Conservation (phyloP, 192 early-diverging fungal genomes). For the Gigaspora rosea region DNA sequence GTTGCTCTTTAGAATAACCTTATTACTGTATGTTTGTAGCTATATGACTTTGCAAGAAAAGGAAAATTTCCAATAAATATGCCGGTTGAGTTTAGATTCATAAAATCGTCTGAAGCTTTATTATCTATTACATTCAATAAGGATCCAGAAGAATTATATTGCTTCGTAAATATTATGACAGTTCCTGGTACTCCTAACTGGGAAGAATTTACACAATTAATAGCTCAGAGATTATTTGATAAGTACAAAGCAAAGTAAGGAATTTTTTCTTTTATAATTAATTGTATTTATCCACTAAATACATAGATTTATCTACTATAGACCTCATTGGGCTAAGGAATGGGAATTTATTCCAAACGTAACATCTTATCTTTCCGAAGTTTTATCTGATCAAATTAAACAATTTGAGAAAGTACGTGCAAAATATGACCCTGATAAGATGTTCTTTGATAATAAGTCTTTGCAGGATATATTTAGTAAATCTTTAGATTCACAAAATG, state of each 20-base stretch:
- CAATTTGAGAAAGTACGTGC: conserved; percentile 38
- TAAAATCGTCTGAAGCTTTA: conserved; percentile 33
- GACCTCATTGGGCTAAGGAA: conserved; percentile 7
- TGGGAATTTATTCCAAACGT: conserved; percentile 35
- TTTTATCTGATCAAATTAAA: conserved; percentile 22
- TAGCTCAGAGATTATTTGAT: conserved; percentile 37
- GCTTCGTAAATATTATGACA: conserved; percentile 36
- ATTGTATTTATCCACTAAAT: background rate
- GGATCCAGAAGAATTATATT: conserved; percentile 38
- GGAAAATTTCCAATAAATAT: conserved; percentile 35
- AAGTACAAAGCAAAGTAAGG: conserved; percentile 37
- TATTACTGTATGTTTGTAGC: background rate
- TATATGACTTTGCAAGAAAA: background rate
- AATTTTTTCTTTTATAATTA: background rate
- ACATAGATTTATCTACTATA: background rate
- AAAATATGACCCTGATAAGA: conserved; percentile 38
- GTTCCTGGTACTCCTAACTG: conserved; percentile 22
- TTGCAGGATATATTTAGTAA: background rate
- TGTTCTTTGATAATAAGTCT: conserved; percentile 39
- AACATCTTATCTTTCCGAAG: conserved; percentile 16
- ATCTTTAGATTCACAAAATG: background rate
- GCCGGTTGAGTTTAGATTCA: conserved; percentile 36
- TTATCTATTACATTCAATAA: conserved; percentile 35
- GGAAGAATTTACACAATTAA: conserved; percentile 29
- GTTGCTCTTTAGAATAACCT: too few species aligned